Evolutionary conservation across 768 basidiomycete genomes (phyloP).

Genomic region (Suillus weaverae): DNA sequence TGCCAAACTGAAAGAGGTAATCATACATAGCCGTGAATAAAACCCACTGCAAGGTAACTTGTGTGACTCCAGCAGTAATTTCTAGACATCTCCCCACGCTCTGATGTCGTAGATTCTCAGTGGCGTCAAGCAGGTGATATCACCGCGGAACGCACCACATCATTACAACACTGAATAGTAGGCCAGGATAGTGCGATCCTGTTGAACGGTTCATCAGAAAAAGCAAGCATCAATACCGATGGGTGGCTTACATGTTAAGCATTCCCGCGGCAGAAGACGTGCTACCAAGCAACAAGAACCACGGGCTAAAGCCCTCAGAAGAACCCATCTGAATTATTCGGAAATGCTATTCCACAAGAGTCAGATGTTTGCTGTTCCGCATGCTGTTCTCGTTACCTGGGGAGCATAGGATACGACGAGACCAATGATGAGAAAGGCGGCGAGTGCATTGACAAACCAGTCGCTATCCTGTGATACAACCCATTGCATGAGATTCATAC

Average conservation of each 20-base stretch:
- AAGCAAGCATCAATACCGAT: neutral
- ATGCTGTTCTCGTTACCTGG: slow-evolving; percentile 48
- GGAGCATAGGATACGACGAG: slow-evolving; percentile 83
- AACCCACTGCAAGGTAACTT: slow-evolving; percentile 81
- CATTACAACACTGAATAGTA: slow-evolving; percentile 75
- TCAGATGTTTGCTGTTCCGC: neutral
- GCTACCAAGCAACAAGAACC: slow-evolving; percentile 87
- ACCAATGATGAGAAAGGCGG: slow-evolving; percentile 70
- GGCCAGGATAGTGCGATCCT: slow-evolving; percentile 87
- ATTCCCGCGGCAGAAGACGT: slow-evolving; percentile 80
- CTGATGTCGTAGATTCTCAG: slow-evolving; percentile 36
- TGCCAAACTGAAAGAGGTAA: neutral
- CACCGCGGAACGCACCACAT: slow-evolving; percentile 54
- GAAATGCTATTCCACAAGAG: slow-evolving; percentile 50
- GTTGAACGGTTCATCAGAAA: slow-evolving; percentile 12
- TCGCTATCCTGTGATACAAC: slow-evolving; percentile 59
- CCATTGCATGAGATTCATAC: neutral
- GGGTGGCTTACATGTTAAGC: slow-evolving; percentile 70
- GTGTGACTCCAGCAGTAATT: slow-evolving; percentile 76
- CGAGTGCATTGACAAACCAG: slow-evolving; percentile 57
- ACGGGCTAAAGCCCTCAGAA: slow-evolving; percentile 88
- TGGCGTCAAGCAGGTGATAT: neutral
- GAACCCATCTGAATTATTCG: slow-evolving; percentile 78
- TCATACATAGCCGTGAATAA: slow-evolving; percentile 83
- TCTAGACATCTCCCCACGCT: slow-evolving; percentile 72